Evolutionary conservation across 768 basidiomycete genomes (phyloP), one percentile per base, ranked within the genome.

Genomic region (Macrolepiota fuliginosa): DNA sequence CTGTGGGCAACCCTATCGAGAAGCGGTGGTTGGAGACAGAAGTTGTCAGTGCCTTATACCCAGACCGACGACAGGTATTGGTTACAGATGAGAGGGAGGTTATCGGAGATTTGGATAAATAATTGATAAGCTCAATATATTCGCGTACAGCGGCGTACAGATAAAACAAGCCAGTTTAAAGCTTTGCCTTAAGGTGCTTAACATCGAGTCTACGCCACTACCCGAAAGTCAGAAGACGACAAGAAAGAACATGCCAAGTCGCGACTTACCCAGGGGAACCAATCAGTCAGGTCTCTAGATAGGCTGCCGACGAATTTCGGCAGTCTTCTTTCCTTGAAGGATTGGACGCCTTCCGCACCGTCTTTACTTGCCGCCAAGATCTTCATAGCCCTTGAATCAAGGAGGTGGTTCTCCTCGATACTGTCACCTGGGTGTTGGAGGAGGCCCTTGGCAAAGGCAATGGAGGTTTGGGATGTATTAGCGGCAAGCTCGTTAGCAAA

Each of bases 41-140:
- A 66, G 76, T 86, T 1, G 81, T 92, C 22, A 85, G 77, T 62
- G 89, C 90, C 0, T 50, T 92, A 49, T 92, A 91, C 68, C 67
- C 72, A 5, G 80, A 86, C 63, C 72, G 75, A 53, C 74, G 78
- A 52, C 83, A 84, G 51, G 69, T 83, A 1, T 70, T 89, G n/a
- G 81, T 77, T 0, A 75, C 75, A 19, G 79, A 83, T 15, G 78
- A 77, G 64, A 67, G 82, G 64, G 79, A 80, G 64, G 70, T 85
- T 15, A 68, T 77, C 12, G 82, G 80, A 10, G 72, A 77, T 52
- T 83, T 61, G 42, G 10, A 27, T 45, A 1, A 50, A 5, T 55
- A 35, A 5, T 42, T 37, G 35, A 68, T 19, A 45, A 22, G 42
- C 19, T 45, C 39, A n/a, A 17, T 17, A 45, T 7, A 45, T 19